Evolutionary conservation across 1,284 basidiomycete genomes (phyloP).

Genomic region (Leccinum solheimii): DNA sequence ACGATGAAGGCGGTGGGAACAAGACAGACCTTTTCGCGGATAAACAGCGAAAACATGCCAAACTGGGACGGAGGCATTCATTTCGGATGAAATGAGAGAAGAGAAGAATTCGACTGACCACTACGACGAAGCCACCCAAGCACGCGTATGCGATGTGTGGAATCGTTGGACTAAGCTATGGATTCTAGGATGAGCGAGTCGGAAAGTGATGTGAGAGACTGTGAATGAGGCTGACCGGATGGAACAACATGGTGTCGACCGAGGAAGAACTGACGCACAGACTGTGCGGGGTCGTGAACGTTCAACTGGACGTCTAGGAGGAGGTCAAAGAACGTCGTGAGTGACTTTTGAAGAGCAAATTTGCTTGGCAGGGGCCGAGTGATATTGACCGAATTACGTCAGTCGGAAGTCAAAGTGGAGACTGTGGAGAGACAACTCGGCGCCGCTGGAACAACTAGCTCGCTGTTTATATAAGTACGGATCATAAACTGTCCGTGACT

Average conservation of each 20-base stretch:
- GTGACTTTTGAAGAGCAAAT: constrained; percentile 6
- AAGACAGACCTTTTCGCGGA: constrained; percentile 77
- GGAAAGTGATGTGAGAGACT: neutral
- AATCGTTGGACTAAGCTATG: constrained; percentile 65
- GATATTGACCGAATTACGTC: constrained; percentile 15
- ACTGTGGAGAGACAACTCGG: neutral
- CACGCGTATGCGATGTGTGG: constrained; percentile 81
- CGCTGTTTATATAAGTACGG: neutral
- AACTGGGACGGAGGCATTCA: constrained; percentile 52
- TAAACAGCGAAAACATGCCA: constrained; percentile 91
- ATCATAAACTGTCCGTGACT: neutral
- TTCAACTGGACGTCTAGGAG: neutral
- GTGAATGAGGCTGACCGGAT: constrained; percentile 26
- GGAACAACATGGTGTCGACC: constrained; percentile 26
- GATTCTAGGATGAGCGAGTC: constrained; percentile 1
- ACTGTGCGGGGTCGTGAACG: constrained; percentile 5
- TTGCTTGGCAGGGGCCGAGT: constrained; percentile 7
- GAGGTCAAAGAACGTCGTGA: neutral
- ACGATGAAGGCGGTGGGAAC: neutral
- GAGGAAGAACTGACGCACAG: neutral
- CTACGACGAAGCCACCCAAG: constrained; percentile 79
- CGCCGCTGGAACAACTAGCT: neutral
- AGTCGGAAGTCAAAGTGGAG: constrained; percentile 3
- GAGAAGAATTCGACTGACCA: constrained; percentile 48
- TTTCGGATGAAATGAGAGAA: neutral